Base-by-base conservation (phyloP, 192 early-diverging fungal genomes). In the Umbelopsis sp. region DNA sequence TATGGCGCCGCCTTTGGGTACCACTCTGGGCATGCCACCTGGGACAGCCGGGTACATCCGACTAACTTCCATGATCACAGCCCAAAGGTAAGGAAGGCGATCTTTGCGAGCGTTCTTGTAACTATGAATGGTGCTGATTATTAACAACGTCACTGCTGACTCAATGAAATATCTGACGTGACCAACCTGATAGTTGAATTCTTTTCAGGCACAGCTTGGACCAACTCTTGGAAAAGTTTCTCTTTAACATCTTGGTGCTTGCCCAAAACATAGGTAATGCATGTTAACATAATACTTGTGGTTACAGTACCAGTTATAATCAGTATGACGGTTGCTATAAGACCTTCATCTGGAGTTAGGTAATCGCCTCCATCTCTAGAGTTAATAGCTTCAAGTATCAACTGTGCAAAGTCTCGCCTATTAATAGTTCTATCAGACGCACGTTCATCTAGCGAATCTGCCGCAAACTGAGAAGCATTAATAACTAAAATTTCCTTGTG, bases 261-360 rank as follows among this genome's bases (percentile, higher is more conserved):
- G 21, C 47, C 21, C 44, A 74, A 20, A 25, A 71, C 3, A 49
- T 51, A 62, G 17, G 51, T 50, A 3, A 21, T 29, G 36, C 34
- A 71, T 25, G 51, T 69, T 70, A 74, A 6, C 5, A 70, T 44
- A 45, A 25, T 74, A 16, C 38, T 45, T 8, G 72, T 70, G 11
- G 72, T 74, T 21, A 73, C 72, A 12, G 72, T 71, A 5, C 72
- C 72, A 12, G 72, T 70, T 22, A 74, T 51, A 4, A 72, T 51
- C n/a, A 62, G 26, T 21, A 54, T 59, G n/a, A 74, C 36, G 34
- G 44, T 43, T 44, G 50, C 36, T 20, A 59, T 26, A 12, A 51
- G 25, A 9, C 51, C n/a, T 47, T 74, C 68, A 5, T 29, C 41
- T 20, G n/a, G 6, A 20, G 72, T 74, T 59, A 74, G 4, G 24